Percentiles rank a stretch among this genome's conserved stretches.
These are phyloP conservation scores for Gossypium turneri DNA, from an alignment of 345 rosid species.

Conservation along the genomic window DNA sequence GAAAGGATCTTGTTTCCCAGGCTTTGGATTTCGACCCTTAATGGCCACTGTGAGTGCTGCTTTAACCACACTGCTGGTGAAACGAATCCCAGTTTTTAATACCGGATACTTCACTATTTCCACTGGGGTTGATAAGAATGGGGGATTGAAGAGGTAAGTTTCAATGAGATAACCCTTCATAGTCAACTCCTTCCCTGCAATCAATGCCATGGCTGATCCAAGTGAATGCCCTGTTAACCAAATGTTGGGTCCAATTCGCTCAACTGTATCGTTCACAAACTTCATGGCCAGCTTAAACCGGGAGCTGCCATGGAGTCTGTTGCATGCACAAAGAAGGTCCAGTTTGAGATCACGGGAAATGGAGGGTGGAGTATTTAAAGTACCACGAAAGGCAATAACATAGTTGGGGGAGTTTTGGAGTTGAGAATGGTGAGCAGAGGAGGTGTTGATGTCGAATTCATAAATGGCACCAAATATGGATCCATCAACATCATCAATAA, in stretches of 20 bases:
- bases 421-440: slow-evolving; percentile 8
- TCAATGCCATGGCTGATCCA: slow-evolving; percentile 64
- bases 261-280: slow-evolving; percentile 36
- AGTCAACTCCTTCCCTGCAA: slow-evolving; percentile 55
- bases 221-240: slow-evolving; percentile 75
- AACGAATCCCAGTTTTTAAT: slow-evolving; percentile 45
- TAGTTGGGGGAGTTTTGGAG: slow-evolving; percentile 35
- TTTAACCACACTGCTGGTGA: slow-evolving; percentile 47
- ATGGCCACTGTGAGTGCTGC: slow-evolving; percentile 51
- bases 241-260: slow-evolving; percentile 33
- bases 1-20: slow-evolving; percentile 27
- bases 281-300: slow-evolving; percentile 50
- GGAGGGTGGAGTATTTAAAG: slow-evolving; percentile 42
- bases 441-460: slow-evolving; percentile 37
- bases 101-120: slow-evolving; percentile 42
- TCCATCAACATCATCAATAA: slow-evolving; percentile 48
- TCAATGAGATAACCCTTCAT: slow-evolving; percentile 37
- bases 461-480: slow-evolving; percentile 62
- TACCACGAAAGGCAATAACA: slow-evolving; percentile 70
- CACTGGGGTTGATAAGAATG: slow-evolving; percentile 52
- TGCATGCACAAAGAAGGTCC: slow-evolving; percentile 38
- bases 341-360: slow-evolving; percentile 43
- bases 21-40: slow-evolving; percentile 29
- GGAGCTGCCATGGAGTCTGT: slow-evolving; percentile 44
- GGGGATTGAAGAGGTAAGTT: slow-evolving; percentile 62